Evolutionary conservation across 139 green algal species (phyloP).

Genomic region (Deuterostichococcus epilithicus): DNA sequence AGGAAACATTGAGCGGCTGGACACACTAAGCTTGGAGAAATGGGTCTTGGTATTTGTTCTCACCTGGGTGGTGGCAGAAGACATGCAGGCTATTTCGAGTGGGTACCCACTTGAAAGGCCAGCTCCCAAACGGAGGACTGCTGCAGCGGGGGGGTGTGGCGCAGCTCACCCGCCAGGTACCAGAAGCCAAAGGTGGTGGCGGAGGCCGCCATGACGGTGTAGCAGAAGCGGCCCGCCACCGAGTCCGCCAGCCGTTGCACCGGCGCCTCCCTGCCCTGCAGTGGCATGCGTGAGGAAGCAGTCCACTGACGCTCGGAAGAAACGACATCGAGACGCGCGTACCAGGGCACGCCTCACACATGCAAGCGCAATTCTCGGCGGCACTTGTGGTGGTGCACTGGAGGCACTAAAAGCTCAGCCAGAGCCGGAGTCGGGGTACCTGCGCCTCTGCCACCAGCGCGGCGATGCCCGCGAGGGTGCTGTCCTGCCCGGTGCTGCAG

Average conservation of each 20-base stretch:
- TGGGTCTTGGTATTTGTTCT: background rate
- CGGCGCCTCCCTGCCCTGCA: conserved; percentile 75
- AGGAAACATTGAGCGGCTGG: too few species aligned
- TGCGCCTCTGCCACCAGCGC: conserved; percentile 68
- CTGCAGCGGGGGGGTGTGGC: too few species aligned
- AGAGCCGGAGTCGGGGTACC: too few species aligned
- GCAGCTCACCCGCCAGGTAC: conserved; percentile 20
- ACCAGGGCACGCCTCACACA: too few species aligned
- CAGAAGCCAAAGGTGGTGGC: conserved; percentile 88
- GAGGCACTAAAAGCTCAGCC: too few species aligned
- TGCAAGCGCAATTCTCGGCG: too few species aligned
- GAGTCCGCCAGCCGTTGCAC: conserved; percentile 88
- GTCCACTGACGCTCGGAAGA: too few species aligned
- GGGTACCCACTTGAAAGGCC: background rate
- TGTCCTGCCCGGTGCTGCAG: conserved; percentile 59
- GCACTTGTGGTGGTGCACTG: too few species aligned
- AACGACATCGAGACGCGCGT: too few species aligned
- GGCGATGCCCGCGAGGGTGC: conserved; percentile 69
- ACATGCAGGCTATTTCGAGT: background rate
- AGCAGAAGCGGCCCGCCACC: conserved; percentile 89
- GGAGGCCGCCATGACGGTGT: conserved; percentile 79
- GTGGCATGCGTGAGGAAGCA: too few species aligned
- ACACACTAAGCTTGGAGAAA: too few species aligned
- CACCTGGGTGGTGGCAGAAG: background rate
- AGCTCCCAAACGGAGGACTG: background rate